Percentiles rank a stretch among this genome's conserved stretches.
Evolutionary conservation across 2,329 filamentous ascomycete species (phyloP).

Genomic region (Aspergillus sp.): DNA sequence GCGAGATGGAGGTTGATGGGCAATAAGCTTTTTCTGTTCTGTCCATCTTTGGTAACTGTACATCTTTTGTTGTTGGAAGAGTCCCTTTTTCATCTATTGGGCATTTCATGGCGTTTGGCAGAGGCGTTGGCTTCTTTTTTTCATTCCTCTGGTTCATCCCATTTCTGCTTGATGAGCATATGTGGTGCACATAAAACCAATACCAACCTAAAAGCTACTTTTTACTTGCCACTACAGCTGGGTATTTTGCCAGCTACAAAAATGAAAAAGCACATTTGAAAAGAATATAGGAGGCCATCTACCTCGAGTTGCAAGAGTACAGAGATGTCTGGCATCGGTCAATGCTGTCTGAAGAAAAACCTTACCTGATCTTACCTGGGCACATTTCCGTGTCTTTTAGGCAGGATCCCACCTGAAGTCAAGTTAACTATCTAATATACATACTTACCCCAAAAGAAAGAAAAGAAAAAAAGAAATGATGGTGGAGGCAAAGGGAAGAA

Average conservation of each 20-base stretch:
- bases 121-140: conserved; percentile 20
- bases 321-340: conserved; percentile 18
- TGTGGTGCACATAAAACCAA: conserved; percentile 23
- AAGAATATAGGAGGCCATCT: conserved; percentile 5
- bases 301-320: conserved; percentile 11
- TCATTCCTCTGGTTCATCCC: conserved; percentile 12
- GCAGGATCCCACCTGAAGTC: conserved; percentile 12
- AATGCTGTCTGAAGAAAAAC: conserved; percentile 20
- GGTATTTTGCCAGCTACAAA: conserved; percentile 1
- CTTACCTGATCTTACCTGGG: conserved; percentile 40
- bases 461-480: conserved; percentile 22
- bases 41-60: conserved; percentile 9
- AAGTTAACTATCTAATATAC: conserved; percentile 31
- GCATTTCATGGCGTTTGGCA: conserved; percentile 32
- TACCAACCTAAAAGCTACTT: conserved; percentile 21
- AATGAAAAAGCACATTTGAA: conserved; percentile 1
- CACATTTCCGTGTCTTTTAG: conserved; percentile 11
- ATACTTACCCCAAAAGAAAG: conserved; percentile 35
- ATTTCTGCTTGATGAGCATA: conserved; percentile 19
- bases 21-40: conserved; percentile 12
- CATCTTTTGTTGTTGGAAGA: conserved; percentile 17
- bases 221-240: conserved; percentile 6
- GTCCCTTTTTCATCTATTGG: conserved; percentile 12
- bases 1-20: conserved; percentile 37
- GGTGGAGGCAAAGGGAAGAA: conserved; percentile 18